Evolutionary conservation across 139 green algal genomes (phyloP).

Genomic region (Dunaliella sp.): DNA sequence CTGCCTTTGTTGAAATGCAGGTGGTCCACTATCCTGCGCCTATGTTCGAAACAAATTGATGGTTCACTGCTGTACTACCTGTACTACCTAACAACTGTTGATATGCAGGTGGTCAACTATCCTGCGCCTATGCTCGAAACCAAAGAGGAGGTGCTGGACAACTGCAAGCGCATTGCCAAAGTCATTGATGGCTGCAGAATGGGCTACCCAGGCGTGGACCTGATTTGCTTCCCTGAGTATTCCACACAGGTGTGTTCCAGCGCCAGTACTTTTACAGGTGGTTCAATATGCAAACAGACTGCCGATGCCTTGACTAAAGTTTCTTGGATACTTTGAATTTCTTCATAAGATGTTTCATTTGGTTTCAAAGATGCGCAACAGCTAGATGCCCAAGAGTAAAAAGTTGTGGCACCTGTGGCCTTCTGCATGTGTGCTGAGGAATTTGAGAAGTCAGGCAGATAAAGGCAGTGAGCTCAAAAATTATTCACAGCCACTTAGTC

Average conservation of each 20-base stretch:
- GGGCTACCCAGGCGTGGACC: constrained; percentile 45
- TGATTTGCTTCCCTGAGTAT: constrained; percentile 47
- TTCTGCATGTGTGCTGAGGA: too few species aligned
- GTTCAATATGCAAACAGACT: not conserved
- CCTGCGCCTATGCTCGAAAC: constrained; percentile 14
- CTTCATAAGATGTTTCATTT: not conserved
- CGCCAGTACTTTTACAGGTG: not conserved
- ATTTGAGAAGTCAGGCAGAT: too few species aligned
- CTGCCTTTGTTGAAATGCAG: too few species aligned
- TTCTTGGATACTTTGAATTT: not conserved
- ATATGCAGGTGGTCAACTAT: not conserved
- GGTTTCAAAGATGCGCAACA: not conserved
- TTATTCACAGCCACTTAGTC: too few species aligned
- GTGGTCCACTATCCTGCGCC: not conserved
- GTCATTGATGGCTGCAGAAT: constrained; percentile 39
- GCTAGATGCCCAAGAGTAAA: not conserved
- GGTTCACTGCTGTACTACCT: too few species aligned
- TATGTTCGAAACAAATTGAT: too few species aligned
- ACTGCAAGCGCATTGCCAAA: constrained; percentile 33
- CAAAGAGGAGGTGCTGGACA: constrained; percentile 26
- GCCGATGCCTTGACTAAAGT: too few species aligned
- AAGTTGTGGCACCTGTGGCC: not conserved
- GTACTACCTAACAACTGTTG: too few species aligned
- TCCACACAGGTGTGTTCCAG: constrained; percentile 20
- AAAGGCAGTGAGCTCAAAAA: too few species aligned